A percentile compares a stretch with the other conserved stretches of the same genome.
These are phyloP conservation scores for Beauveria brongniartii DNA, from an alignment of 2,329 filamentous ascomycete genomes.

Conservation along the genomic window DNA sequence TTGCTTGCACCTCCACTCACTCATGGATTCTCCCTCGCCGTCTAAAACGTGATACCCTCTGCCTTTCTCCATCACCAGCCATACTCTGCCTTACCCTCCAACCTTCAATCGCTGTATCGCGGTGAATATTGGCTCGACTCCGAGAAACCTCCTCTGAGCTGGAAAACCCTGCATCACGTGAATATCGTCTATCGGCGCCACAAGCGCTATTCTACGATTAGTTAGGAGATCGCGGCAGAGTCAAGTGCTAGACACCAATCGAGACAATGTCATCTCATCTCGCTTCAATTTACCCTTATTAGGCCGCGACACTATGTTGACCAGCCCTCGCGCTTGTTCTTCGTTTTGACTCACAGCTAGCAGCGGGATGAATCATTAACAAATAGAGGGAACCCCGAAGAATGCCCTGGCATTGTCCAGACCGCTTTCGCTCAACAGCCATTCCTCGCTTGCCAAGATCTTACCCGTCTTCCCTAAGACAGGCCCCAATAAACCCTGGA, in stretches of 20 bases:
- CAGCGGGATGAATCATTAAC: not conserved
- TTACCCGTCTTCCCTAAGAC: not conserved
- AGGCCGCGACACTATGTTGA: too few species aligned
- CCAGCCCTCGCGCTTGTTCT: not conserved
- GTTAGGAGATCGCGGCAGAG: not conserved
- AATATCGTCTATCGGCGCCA: not conserved
- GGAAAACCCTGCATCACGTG: not conserved
- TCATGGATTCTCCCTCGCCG: not conserved
- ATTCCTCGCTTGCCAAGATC: not conserved
- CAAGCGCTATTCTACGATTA: not conserved
- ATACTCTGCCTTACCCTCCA: not conserved
- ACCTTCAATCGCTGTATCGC: not conserved
- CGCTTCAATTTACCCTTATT: not conserved
- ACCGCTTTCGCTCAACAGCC: not conserved
- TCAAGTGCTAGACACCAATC: not conserved
- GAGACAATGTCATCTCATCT: conserved; percentile 1
- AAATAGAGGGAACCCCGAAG: not conserved
- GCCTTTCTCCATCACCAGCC: not conserved
- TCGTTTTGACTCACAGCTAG: not conserved
- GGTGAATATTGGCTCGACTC: not conserved
- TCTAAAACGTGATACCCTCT: not conserved
- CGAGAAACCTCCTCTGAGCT: not conserved
- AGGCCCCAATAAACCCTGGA: not conserved
- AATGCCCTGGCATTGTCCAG: not conserved
- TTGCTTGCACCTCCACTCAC: not conserved